Percentiles rank a stretch among this genome's conserved stretches.
phyloP scores from a whole-genome alignment of 2,329 filamentous ascomycete genomes.

The Shiraia sp. region DNA sequence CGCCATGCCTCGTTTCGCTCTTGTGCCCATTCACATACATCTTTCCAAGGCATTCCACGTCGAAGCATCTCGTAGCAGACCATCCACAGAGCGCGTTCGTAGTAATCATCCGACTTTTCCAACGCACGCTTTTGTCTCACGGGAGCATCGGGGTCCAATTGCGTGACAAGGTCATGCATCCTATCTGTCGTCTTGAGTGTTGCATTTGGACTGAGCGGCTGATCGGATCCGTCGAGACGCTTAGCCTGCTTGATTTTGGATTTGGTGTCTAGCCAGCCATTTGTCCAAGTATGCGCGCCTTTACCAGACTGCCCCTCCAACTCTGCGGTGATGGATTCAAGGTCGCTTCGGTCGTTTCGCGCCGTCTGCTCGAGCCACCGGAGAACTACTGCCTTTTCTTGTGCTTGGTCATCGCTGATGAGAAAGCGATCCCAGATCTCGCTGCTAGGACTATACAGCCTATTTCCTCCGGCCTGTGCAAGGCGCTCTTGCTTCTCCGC shows the following conservation, averaged over 20 bases:
- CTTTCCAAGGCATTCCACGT: slow-evolving; percentile 72
- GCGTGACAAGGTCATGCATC: slow-evolving; percentile 72
- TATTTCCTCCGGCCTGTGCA: slow-evolving; percentile 33
- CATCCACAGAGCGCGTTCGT: slow-evolving; percentile 88
- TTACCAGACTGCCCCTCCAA: slow-evolving; percentile 72
- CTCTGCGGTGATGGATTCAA: slow-evolving; percentile 76
- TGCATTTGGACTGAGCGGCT: slow-evolving; percentile 42
- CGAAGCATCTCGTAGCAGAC: slow-evolving; percentile 93
- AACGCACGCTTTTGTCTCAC: slow-evolving; percentile 76
- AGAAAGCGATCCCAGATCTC: slow-evolving; percentile 77
- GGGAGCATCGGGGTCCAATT: slow-evolving; percentile 90
- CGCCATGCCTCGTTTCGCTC: slow-evolving; percentile 89
- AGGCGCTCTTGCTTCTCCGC: slow-evolving; percentile 40
- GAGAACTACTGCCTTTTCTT: slow-evolving; percentile 78
- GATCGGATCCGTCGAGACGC: slow-evolving; percentile 61
- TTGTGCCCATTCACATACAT: slow-evolving; percentile 83
- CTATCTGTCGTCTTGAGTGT: slow-evolving; percentile 49
- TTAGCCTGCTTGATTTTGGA: slow-evolving; percentile 89
- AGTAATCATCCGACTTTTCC: slow-evolving; percentile 82
- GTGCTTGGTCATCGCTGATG: slow-evolving; percentile 69
- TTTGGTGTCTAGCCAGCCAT: slow-evolving; percentile 92
- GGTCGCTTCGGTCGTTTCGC: slow-evolving; percentile 66
- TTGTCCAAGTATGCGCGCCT: slow-evolving; percentile 66
- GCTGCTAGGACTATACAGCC: slow-evolving; percentile 61
- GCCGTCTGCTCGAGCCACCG: slow-evolving; percentile 85